Base-by-base conservation (phyloP, 495 filamentous ascomycete genomes). In the Jackrogersella minutella region DNA sequence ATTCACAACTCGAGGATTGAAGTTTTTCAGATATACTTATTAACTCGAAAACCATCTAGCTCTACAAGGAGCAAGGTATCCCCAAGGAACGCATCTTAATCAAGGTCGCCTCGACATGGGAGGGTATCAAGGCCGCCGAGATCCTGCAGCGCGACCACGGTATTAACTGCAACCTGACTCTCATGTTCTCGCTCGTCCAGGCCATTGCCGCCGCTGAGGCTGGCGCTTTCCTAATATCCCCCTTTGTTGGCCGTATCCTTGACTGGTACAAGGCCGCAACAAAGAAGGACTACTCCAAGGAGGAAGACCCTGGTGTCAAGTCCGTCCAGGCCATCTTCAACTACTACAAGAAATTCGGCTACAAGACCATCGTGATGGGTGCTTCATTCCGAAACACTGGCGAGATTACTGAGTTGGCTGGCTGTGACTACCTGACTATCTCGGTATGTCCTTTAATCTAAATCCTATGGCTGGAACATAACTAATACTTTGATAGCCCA, bases 311-410 rank as follows among this genome's bases (percentile, higher is more conserved):
- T 55, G 95, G 95, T 81, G 95, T 99, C 81, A 89, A 93, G 84
- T 93, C 89, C 71, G 96, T 99, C 72, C 86, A 97, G 87, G 74
- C 70, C 77, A 99, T 99, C 85, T 99, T 90, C 90, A 96, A 99
- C 85, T 99, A 99, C 91, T 99, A 99, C 89, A 99, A 99, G 92
- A 99, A 97, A 86, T 90, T 84, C 80, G 93, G 90, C 74, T 97
- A 99, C 88, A 93, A 95, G 71, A 99, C 95, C 78, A 96, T 96
- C 73, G 95, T 99, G 77, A 99, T 99, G 95, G 95, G 95, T 75
- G 95, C 95, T 66, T 97, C 93, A 11, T 99, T 99, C 91, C 86
- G 95, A 73, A 97, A 91, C 82, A 80, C 82, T 54, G 95, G 95
- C 66, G 95, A 99, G 84, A 96, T 99, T 81, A 97, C 90, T 41